Conservation (phyloP, 805 yeast species). For the Candida alai region DNA sequence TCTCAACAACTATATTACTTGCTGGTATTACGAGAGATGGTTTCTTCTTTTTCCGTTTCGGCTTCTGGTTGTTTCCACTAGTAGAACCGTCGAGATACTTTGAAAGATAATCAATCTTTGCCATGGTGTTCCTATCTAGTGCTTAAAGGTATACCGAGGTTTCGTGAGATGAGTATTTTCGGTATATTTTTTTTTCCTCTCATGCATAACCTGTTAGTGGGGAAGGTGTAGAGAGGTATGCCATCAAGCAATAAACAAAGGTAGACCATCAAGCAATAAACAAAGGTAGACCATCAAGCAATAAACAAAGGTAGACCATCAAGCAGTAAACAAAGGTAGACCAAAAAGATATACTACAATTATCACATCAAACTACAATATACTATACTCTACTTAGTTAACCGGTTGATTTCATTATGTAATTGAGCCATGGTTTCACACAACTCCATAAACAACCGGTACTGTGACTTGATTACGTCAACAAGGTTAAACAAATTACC, state of each 20-base stretch:
- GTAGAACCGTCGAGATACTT: constrained; percentile 18
- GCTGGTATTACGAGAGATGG: neutral
- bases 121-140: constrained; percentile 11
- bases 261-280: no score
- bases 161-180: neutral
- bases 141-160: neutral
- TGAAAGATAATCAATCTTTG: constrained; percentile 30
- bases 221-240: no score
- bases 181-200: neutral
- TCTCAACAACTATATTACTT: constrained; percentile 7
- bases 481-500: constrained; percentile 46
- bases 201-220: neutral
- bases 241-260: no score
- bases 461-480: constrained; percentile 63
- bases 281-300: no score
- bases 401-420: constrained; percentile 39
- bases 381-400: constrained; percentile 8
- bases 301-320: no score
- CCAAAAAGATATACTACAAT: no score
- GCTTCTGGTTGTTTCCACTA: constrained; percentile 4
- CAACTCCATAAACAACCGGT: constrained; percentile 66
- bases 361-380: no score
- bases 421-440: constrained; percentile 71
- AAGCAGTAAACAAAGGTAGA: no score
- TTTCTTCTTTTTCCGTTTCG: constrained; percentile 18